These are phyloP conservation scores for Hymenoscyphus fructigenus DNA, from an alignment of 2,329 filamentous ascomycete species.

Conservation along the genomic window DNA sequence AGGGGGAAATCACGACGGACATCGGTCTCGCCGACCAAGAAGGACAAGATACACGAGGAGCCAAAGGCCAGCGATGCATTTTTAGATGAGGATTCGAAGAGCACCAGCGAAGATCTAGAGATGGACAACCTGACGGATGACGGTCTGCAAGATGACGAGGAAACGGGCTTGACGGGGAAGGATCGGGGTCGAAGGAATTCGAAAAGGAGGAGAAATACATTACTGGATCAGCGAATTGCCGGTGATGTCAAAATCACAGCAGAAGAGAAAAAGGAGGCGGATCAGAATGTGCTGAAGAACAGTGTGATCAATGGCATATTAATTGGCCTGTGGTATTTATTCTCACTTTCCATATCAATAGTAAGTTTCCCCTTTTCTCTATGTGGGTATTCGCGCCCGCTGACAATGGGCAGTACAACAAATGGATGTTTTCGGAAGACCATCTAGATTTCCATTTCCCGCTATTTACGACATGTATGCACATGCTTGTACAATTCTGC, in stretches of 20 bases:
- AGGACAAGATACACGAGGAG: conserved; percentile 24
- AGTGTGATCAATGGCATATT: conserved; percentile 74
- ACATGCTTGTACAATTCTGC: conserved; percentile 93
- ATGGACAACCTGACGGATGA: conserved; percentile 61
- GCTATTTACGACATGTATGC: conserved; percentile 89
- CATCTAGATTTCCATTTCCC: conserved; percentile 90
- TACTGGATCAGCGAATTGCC: conserved; percentile 68
- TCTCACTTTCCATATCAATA: conserved; percentile 89
- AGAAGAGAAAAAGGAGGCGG: conserved; percentile 73
- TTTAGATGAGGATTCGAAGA: conserved; percentile 30
- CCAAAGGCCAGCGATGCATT: conserved; percentile 21
- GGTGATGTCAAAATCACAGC: conserved; percentile 60
- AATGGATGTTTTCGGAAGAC: conserved; percentile 95
- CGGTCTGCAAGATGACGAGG: conserved; percentile 80
- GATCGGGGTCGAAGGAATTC: conserved; percentile 68
- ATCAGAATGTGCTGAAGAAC: conserved; percentile 68
- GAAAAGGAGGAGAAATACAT: conserved; percentile 65
- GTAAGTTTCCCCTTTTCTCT: conserved; percentile 50
- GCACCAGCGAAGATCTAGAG: conserved; percentile 52
- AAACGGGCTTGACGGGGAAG: conserved; percentile 77
- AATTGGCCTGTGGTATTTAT: conserved; percentile 84
- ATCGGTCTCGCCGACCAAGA: conserved; percentile 22
- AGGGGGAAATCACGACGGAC: conserved; percentile 17
- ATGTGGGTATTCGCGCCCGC: background rate
- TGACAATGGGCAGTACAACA: conserved; percentile 73